A percentile compares a stretch with the other conserved stretches of the same genome.
Evolutionary conservation across 495 filamentous ascomycete species (phyloP).

Genomic region (Penicillium steckii): DNA sequence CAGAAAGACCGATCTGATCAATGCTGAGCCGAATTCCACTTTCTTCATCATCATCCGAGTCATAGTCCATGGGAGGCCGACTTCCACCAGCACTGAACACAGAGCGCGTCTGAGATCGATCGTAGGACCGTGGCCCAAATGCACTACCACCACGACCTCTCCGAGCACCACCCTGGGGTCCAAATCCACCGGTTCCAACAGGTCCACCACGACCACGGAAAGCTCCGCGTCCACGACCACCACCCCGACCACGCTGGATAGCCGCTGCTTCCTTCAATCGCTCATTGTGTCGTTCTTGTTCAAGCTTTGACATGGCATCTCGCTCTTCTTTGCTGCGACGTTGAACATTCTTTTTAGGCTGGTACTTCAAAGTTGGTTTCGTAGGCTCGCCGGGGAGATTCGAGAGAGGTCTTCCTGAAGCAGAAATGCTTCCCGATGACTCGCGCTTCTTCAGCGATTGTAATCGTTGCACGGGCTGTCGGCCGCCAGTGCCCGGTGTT

Average conservation of each 20-base stretch:
- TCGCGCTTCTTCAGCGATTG: slow-evolving; percentile 43
- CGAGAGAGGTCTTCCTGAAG: slow-evolving; percentile 24
- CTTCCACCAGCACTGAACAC: slow-evolving; percentile 22
- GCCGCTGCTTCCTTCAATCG: slow-evolving; percentile 44
- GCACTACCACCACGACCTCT: slow-evolving; percentile 29
- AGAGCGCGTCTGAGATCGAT: slow-evolving; percentile 23
- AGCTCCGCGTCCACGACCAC: slow-evolving; percentile 24
- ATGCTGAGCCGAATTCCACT: slow-evolving; percentile 43
- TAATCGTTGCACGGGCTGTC: slow-evolving; percentile 43
- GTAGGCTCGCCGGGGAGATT: slow-evolving; percentile 23
- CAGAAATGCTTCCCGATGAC: slow-evolving; percentile 38
- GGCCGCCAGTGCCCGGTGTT: slow-evolving; percentile 18
- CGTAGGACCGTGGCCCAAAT: slow-evolving; percentile 10
- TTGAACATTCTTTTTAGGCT: slow-evolving; percentile 42
- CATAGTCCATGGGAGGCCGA: slow-evolving; percentile 14
- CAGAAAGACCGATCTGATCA: slow-evolving; percentile 50
- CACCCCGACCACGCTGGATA: slow-evolving; percentile 38
- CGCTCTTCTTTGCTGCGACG: slow-evolving; percentile 55
- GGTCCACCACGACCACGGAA: slow-evolving; percentile 35
- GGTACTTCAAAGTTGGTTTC: slow-evolving; percentile 47
- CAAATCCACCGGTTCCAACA: slow-evolving; percentile 26
- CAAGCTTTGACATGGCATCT: slow-evolving; percentile 47
- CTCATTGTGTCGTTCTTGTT: slow-evolving; percentile 45
- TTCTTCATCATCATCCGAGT: slow-evolving; percentile 47
- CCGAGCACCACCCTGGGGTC: slow-evolving; percentile 32